Evolutionary conservation across 768 basidiomycete species (phyloP).

Genomic region (Dictyophora rubrovolvata): DNA sequence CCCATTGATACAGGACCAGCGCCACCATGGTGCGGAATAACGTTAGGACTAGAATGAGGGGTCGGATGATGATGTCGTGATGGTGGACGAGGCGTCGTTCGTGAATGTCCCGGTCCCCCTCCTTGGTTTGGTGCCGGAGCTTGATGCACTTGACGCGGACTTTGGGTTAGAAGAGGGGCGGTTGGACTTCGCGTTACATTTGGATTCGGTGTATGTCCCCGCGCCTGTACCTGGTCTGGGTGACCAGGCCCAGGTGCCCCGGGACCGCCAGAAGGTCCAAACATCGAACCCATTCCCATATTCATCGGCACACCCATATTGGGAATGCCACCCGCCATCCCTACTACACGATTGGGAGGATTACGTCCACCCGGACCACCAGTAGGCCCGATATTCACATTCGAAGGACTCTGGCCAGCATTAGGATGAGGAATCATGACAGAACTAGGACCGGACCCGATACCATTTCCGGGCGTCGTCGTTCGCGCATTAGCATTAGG

Average conservation of each 20-base stretch:
- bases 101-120: not conserved
- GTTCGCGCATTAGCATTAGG: not conserved
- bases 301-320: not conserved
- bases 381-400: not conserved
- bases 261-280: not conserved
- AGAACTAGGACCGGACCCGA: not conserved
- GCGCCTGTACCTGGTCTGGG: not conserved
- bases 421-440: not conserved
- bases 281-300: not conserved
- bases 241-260: no score
- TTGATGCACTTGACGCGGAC: not conserved
- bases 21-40: not conserved
- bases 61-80: not conserved
- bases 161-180: slow-evolving; percentile 13
- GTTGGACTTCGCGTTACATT: not conserved
- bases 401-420: not conserved
- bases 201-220: not conserved
- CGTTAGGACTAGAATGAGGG: not conserved
- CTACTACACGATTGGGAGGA: not conserved
- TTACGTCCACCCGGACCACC: not conserved
- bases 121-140: not conserved
- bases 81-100: not conserved
- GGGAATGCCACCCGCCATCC: not conserved
- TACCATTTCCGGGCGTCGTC: not conserved
- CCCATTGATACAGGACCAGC: not conserved